Evolutionary conservation across 2,329 filamentous ascomycete species (phyloP).

Genomic region (Hawksworthiomyces lignivorus): DNA sequence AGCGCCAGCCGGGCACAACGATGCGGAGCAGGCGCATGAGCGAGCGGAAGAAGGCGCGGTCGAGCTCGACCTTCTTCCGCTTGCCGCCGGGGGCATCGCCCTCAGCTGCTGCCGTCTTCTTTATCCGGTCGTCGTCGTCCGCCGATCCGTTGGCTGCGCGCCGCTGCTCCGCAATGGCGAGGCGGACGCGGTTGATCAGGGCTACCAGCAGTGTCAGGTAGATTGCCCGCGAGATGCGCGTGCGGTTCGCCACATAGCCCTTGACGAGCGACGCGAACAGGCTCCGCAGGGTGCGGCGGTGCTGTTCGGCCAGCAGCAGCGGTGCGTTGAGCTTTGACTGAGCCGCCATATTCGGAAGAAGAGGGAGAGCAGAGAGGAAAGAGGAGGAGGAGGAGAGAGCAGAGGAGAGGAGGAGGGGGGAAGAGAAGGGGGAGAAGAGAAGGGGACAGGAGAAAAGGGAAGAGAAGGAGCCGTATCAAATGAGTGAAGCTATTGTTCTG

Average conservation of each 20-base stretch:
- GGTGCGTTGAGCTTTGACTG: conserved; percentile 63
- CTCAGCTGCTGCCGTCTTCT: conserved; percentile 21
- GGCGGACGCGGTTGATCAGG: conserved; percentile 77
- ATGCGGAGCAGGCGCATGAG: conserved; percentile 73
- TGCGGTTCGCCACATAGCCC: conserved; percentile 73
- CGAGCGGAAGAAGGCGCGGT: conserved; percentile 72
- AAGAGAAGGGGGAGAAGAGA: no score
- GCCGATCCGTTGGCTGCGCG: conserved; percentile 57
- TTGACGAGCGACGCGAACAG: conserved; percentile 59
- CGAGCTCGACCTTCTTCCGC: conserved; percentile 81
- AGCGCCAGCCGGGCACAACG: conserved; percentile 83
- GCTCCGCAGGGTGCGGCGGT: conserved; percentile 57
- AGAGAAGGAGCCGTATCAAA: no score
- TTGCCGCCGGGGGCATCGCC: conserved; percentile 18
- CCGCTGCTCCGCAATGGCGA: conserved; percentile 88
- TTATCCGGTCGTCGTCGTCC: conserved; percentile 43
- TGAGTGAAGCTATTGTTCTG: no score
- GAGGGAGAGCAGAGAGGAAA: background rate
- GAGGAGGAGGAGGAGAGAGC: background rate
- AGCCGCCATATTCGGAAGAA: conserved; percentile 29
- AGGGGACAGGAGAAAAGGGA: background rate
- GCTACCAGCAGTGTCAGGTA: conserved; percentile 77
- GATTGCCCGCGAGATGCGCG: conserved; percentile 71
- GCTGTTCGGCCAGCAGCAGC: conserved; percentile 34
- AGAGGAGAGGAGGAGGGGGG: background rate